Conservation (phyloP, 2,329 filamentous ascomycete species). For the Sporothrix inflata region DNA sequence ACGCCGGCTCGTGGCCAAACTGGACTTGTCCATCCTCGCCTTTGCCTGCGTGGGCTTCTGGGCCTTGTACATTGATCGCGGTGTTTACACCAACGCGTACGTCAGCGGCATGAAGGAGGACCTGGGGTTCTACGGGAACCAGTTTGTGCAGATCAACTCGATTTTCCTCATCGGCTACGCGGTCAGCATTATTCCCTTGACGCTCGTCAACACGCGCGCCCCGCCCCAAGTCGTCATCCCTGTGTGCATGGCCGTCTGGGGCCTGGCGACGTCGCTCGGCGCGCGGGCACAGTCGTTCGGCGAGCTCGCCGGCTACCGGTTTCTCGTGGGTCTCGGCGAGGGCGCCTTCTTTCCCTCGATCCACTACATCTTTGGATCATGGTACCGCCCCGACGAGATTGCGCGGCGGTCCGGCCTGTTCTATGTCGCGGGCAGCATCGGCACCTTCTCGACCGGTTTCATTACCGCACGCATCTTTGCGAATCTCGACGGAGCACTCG, state of each 20-base stretch:
- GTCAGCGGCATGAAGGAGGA: slow-evolving; percentile 55
- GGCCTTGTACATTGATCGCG: slow-evolving; percentile 22
- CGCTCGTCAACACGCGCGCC: slow-evolving; percentile 42
- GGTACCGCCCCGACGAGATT: slow-evolving; percentile 27
- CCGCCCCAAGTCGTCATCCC: slow-evolving; percentile 41
- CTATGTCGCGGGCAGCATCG: slow-evolving; percentile 37
- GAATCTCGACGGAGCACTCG: slow-evolving; percentile 41
- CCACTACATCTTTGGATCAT: slow-evolving; percentile 23
- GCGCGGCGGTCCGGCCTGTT: slow-evolving; percentile 22
- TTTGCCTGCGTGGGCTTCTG: slow-evolving; percentile 41
- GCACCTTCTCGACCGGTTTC: slow-evolving; percentile 23
- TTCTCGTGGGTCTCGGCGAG: slow-evolving; percentile 24
- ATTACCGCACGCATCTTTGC: slow-evolving; percentile 41
- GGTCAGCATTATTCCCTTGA: slow-evolving; percentile 46
- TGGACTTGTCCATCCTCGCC: slow-evolving; percentile 44
- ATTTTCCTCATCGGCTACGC: slow-evolving; percentile 65
- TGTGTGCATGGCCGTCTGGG: slow-evolving; percentile 36
- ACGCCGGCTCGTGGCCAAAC: slow-evolving; percentile 41
- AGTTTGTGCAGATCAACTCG: slow-evolving; percentile 54
- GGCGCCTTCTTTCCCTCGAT: slow-evolving; percentile 27
- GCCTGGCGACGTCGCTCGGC: slow-evolving; percentile 12
- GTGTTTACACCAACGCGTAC: slow-evolving; percentile 43
- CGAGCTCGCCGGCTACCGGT: slow-evolving; percentile 23
- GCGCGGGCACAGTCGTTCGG: neutral
- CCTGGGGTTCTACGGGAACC: slow-evolving; percentile 54